phyloP scores from a whole-genome alignment of 805 yeast species.

The Zygoascus tannicola region DNA sequence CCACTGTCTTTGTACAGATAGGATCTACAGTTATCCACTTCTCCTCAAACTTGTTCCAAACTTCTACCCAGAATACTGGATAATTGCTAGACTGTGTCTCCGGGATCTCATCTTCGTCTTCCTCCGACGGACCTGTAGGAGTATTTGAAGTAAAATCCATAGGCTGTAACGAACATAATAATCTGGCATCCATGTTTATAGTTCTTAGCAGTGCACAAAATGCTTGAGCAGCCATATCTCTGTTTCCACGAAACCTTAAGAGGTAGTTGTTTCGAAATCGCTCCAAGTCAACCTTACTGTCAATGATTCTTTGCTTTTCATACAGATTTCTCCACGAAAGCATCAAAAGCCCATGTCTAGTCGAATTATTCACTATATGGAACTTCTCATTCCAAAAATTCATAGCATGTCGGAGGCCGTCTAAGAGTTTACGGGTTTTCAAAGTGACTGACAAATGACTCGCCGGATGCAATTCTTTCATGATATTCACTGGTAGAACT shows the following conservation, averaged over 20 bases:
- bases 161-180: conserved; percentile 80
- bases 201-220: conserved; percentile 70
- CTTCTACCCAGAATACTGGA: conserved; percentile 91
- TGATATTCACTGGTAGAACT: conserved; percentile 40
- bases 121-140: background rate
- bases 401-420: conserved; percentile 64
- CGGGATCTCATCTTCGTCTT: background rate
- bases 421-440: conserved; percentile 59
- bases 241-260: conserved; percentile 48
- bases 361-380: conserved; percentile 29
- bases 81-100: conserved; percentile 22
- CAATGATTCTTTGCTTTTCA: conserved; percentile 15
- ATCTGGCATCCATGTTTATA: conserved; percentile 58
- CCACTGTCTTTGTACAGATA: conserved; percentile 51
- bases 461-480: conserved; percentile 41
- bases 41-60: conserved; percentile 66
- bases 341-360: conserved; percentile 32
- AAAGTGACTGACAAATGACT: conserved; percentile 37
- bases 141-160: conserved; percentile 58
- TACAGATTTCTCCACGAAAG: conserved; percentile 42
- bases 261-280: conserved; percentile 38
- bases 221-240: conserved; percentile 80
- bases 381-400: conserved; percentile 50
- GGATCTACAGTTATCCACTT: conserved; percentile 89
- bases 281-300: conserved; percentile 26